Evolutionary conservation across 495 filamentous ascomycete genomes (phyloP), one percentile per base, ranked within the genome.

Genomic region (Oleoguttula mirabilis): DNA sequence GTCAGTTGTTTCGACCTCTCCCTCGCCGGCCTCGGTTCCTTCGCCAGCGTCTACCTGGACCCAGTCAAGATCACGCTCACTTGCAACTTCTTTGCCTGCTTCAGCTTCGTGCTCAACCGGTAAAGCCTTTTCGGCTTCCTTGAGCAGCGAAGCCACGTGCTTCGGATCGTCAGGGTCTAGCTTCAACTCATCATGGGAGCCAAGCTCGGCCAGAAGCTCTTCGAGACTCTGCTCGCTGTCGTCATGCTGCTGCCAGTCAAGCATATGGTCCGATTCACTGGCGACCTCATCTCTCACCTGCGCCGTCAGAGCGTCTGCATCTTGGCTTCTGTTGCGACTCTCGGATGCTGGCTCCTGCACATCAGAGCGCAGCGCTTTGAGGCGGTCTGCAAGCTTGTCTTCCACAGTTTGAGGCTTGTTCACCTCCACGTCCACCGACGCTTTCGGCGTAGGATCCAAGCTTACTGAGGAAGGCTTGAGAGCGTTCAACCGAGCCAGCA

Each of bases 161-260:
- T 47, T 49, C 32, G 55, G 17, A 35, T 64, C 61, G 1, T 51
- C 41, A 10, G 34, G 37, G 20, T 39, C 32, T 10, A 61, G 23
- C 37, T 54, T 53, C 52, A 52, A 61, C 35, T 53, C 24, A 19
- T 47, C 48, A 19, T 58, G 49, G 15, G 55, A 46, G 1, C 62
- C 66, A 20, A 70, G 39, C 33, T 62, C 55, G 3, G 51, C 51
- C 8, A 70, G 38, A 28, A 70, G 49, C 30, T 62, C 52, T 21
- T 65, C 61, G 10, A 65, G 40, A 22, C 31, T 57, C 48, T 55
- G 45, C 24, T 60, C 61, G 32, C 61, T 54, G 24, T 48, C 53
- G 15, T 31, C 40, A 44, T 49, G 39, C 4, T 39, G 27, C n/a
- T 55, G 47, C 28, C 27, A 45, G 12, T 45, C 32, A 5, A 25